A percentile compares a stretch with the other conserved stretches of the same genome.
Evolutionary conservation across 2,329 filamentous ascomycete genomes (phyloP).

Genomic region (Coniochaeta sp.): DNA sequence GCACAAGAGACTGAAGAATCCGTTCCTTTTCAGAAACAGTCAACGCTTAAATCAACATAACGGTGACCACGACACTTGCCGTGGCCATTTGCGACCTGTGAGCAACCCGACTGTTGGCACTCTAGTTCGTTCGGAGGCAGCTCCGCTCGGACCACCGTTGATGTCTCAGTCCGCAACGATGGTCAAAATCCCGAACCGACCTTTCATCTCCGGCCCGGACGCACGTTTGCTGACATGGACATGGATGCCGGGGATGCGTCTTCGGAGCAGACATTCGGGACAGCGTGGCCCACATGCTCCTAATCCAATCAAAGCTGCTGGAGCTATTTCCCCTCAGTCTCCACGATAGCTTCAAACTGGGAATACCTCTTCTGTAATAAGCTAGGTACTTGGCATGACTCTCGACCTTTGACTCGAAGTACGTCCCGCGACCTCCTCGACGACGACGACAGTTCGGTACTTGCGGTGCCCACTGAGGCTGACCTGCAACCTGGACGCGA

Average conservation of each 20-base stretch:
- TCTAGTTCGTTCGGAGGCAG: not conserved
- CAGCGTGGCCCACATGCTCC: not conserved
- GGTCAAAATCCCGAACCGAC: not conserved
- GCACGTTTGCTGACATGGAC: not conserved
- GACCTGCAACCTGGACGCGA: not conserved
- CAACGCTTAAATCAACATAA: too few species aligned
- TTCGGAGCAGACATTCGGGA: not conserved
- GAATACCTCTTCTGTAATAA: too few species aligned
- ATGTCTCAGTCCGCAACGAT: not conserved
- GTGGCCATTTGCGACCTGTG: not conserved
- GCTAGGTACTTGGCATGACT: too few species aligned
- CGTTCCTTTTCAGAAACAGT: too few species aligned
- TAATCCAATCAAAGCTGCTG: not conserved
- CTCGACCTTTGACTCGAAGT: too few species aligned
- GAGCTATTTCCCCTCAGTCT: not conserved
- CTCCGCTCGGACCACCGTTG: not conserved
- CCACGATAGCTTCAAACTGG: not conserved
- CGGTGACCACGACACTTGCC: not conserved
- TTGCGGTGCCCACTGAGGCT: not conserved
- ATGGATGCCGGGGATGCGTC: too few species aligned
- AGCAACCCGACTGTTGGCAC: not conserved
- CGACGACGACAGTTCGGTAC: not conserved
- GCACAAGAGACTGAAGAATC: too few species aligned
- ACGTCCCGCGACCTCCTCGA: too few species aligned
- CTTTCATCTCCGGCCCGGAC: not conserved